Conservation (phyloP, 2,329 filamentous ascomycete species). For the Fonsecaea nubica region DNA sequence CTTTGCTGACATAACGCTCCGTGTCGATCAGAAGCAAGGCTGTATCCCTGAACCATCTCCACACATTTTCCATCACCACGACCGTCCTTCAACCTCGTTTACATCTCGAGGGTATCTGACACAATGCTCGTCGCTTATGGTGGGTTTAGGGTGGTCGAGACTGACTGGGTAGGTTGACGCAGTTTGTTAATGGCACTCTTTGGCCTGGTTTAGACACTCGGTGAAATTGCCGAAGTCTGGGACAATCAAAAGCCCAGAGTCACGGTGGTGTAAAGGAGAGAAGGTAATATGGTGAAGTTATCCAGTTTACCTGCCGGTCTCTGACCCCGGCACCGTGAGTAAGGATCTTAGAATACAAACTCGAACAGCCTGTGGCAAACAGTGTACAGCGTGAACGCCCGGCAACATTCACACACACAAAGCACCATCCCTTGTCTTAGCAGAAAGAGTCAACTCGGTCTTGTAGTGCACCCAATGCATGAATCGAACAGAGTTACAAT, state of each 20-base stretch:
- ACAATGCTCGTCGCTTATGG: background rate
- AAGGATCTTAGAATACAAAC: too few species aligned
- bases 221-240: background rate
- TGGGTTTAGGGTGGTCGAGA: background rate
- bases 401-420: too few species aligned
- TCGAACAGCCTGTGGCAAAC: too few species aligned
- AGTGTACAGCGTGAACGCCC: too few species aligned
- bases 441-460: background rate
- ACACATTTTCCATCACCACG: background rate
- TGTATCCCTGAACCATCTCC: background rate
- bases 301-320: too few species aligned
- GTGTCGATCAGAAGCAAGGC: background rate
- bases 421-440: background rate
- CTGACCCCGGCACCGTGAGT: too few species aligned
- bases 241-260: background rate
- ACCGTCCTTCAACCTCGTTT: background rate
- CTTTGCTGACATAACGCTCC: background rate
- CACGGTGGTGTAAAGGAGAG: too few species aligned
- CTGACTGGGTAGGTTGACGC: background rate
- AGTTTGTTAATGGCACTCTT: background rate
- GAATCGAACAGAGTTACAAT: constrained; percentile 4
- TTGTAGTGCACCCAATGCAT: background rate
- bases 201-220: background rate
- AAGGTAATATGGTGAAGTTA: too few species aligned
- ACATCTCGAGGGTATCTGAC: background rate